These are phyloP conservation scores for Luvunga scandens DNA, from an alignment of 345 rosid species.

Conservation along the genomic window DNA sequence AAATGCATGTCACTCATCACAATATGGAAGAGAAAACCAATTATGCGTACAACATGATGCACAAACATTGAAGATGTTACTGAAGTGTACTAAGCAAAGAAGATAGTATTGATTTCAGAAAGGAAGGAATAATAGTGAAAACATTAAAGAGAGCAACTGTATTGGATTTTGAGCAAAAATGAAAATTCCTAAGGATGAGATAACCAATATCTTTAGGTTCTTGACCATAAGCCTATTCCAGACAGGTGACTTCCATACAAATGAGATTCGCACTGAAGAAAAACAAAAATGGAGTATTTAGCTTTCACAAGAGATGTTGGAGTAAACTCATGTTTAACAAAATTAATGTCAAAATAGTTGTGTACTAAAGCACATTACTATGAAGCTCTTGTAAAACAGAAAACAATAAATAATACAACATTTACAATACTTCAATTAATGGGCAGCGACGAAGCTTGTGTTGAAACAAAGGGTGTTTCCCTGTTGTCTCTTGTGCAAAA, in stretches of 20 bases:
- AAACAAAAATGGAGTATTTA: background rate
- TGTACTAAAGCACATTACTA: background rate
- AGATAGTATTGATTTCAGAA: background rate
- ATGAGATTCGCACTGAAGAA: background rate
- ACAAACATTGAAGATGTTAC: background rate
- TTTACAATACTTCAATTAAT: background rate
- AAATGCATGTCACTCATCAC: background rate
- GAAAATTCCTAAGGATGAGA: background rate
- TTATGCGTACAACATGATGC: background rate
- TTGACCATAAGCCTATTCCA: background rate
- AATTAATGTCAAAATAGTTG: background rate
- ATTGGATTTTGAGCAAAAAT: background rate
- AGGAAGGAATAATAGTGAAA: background rate
- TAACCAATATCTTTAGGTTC: background rate
- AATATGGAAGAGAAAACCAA: background rate
- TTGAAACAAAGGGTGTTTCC: too few species aligned
- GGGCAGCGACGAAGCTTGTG: too few species aligned
- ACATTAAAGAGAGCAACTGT: too few species aligned
- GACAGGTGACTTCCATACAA: background rate
- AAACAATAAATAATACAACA: background rate
- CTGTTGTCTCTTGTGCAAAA: too few species aligned
- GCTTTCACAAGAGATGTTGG: background rate
- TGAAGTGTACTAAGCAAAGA: background rate
- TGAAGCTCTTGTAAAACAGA: too few species aligned
- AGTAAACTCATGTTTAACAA: background rate